These are phyloP conservation scores for Penicillium tannophilum DNA, from an alignment of 495 filamentous ascomycete species.

Conservation along the genomic window DNA sequence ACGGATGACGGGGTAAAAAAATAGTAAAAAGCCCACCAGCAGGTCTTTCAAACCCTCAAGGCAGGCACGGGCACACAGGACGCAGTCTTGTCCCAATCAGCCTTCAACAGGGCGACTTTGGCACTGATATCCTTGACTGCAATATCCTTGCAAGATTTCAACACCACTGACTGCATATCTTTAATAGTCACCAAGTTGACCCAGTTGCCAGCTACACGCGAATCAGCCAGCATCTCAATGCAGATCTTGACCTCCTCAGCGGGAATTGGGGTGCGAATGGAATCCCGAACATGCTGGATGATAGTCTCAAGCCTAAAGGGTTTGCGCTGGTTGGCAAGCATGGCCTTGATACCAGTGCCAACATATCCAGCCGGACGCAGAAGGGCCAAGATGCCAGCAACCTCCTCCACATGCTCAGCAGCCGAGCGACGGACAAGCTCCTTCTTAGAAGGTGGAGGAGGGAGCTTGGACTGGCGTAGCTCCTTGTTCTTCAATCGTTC, in stretches of 20 bases:
- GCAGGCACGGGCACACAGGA: slow-evolving; percentile 15
- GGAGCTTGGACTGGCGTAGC: slow-evolving; percentile 45
- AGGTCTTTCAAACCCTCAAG: slow-evolving; percentile 18
- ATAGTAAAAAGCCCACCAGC: slow-evolving; percentile 15
- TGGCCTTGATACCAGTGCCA: slow-evolving; percentile 37
- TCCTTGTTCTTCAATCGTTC: slow-evolving; percentile 51
- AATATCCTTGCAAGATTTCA: slow-evolving; percentile 47
- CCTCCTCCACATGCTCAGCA: slow-evolving; percentile 43
- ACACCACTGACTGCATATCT: slow-evolving; percentile 43
- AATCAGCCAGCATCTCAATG: slow-evolving; percentile 44
- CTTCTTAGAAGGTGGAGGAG: slow-evolving; percentile 47
- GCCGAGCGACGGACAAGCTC: slow-evolving; percentile 42
- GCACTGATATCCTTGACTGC: slow-evolving; percentile 41
- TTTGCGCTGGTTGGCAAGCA: slow-evolving; percentile 39
- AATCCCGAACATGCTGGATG: slow-evolving; percentile 43
- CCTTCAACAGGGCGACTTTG: slow-evolving; percentile 39
- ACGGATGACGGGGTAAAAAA: slow-evolving; percentile 32
- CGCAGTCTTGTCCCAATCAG: slow-evolving; percentile 31
- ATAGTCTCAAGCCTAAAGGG: slow-evolving; percentile 44
- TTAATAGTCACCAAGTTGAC: slow-evolving; percentile 46
- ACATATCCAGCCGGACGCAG: slow-evolving; percentile 41
- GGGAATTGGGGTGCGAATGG: slow-evolving; percentile 43
- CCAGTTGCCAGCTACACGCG: slow-evolving; percentile 48
- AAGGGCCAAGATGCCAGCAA: slow-evolving; percentile 41
- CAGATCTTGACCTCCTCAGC: slow-evolving; percentile 43